Conservation (phyloP, 208 protist species). For the Crithidia expoeki region DNA sequence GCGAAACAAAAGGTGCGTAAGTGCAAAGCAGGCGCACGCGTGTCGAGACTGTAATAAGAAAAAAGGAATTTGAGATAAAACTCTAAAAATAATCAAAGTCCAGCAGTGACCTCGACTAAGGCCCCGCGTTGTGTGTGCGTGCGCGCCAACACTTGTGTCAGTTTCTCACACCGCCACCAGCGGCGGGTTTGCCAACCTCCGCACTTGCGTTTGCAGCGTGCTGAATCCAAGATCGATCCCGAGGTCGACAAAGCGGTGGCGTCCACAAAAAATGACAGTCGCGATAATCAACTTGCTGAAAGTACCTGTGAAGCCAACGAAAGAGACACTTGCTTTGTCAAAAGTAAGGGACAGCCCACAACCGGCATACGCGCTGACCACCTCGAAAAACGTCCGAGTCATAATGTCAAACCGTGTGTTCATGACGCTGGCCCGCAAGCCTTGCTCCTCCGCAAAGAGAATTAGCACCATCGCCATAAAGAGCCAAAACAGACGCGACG, state of each 20-base stretch:
- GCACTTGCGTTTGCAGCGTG: slow-evolving; percentile 41
- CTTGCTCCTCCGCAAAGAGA: slow-evolving; percentile 58
- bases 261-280: slow-evolving; percentile 69
- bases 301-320: slow-evolving; percentile 47
- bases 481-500: slow-evolving; percentile 81
- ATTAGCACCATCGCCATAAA: slow-evolving; percentile 66
- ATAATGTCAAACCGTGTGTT: slow-evolving; percentile 67
- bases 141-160: no score
- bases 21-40: background rate
- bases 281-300: slow-evolving; percentile 69
- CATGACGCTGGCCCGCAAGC: slow-evolving; percentile 25
- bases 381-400: slow-evolving; percentile 78
- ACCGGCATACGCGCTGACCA: slow-evolving; percentile 75
- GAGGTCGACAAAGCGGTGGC: slow-evolving; percentile 81
- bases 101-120: no score
- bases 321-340: slow-evolving; percentile 39
- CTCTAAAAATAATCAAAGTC: background rate
- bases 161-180: background rate
- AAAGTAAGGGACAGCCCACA: slow-evolving; percentile 66
- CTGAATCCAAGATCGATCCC: slow-evolving; percentile 75
- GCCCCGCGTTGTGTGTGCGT: no score
- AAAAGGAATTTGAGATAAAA: background rate
- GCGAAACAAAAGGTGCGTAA: background rate
- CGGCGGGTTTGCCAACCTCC: background rate
- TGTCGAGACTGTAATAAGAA: background rate